Base-by-base conservation (phyloP, 1,284 basidiomycete genomes). In the Coniferiporia weirii region DNA sequence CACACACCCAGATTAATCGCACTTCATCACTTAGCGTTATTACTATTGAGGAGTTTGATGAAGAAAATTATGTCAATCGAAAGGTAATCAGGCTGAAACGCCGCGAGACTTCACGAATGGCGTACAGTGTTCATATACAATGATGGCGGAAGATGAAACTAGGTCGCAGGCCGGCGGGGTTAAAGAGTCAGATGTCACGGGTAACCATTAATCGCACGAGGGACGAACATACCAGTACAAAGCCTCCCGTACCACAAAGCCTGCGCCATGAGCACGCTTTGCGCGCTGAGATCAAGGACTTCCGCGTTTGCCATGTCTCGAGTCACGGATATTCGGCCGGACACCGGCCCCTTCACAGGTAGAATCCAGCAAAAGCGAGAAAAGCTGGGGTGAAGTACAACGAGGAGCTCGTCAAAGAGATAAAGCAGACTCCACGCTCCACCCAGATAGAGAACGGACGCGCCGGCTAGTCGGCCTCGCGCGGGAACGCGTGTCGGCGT, bases 21-120 rank as follows among this genome's bases (percentile, higher is more conserved):
- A 60, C 40, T 52, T 60, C 59, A 43, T 60, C 59, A 8, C 50
- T 48, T 17, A 60, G 44, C 7, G 59, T 60, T 51, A 60, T 60
- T 35, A 60, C 59, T 60, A 22, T 8, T 5, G 7, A 17, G 15
- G 35, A 6, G 43, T 17, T 51, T 20, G 27, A 17, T 12, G 36
- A 32, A 34, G 44, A 27, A 13, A 5, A 19, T 27, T 27, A 5
- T 35, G 44, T 51, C 36, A 51, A 36, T 44, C 46, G 49, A 9
- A 22, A 27, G 5, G 27, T n/a, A n/a, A n/a, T 27, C 27, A 27
- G 19, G 17, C 4, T 19, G 22, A 46, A 46, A 47, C 44, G 19
- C 12, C 12, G 17, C 3, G 32, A 56, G 17, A 45, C 17, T n/a
- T 35, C 8, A 36, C 2, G 27, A 5, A 3, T 27, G 27, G 38